Evolutionary conservation across 1,139 yeast genomes (phyloP).

Genomic region (Saccharomyces hybrid): DNA sequence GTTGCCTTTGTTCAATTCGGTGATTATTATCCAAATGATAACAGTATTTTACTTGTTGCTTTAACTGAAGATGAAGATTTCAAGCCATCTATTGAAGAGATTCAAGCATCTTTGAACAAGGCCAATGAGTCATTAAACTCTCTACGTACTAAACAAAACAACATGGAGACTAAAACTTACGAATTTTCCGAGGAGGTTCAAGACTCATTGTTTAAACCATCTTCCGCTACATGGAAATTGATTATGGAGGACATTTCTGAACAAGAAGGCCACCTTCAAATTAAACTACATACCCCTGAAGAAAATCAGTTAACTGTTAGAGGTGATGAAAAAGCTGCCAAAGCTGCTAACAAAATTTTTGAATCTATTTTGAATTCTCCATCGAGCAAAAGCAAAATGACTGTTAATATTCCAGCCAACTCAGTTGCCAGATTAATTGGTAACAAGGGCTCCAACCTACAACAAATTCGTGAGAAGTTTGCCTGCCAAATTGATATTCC

Average conservation of each 20-base stretch:
- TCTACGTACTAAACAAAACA: slow-evolving; percentile 52
- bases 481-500: slow-evolving; percentile 71
- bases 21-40: slow-evolving; percentile 34
- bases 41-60: slow-evolving; percentile 42
- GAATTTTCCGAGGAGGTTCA: slow-evolving; percentile 51
- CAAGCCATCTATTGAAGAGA: slow-evolving; percentile 44
- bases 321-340: slow-evolving; percentile 30
- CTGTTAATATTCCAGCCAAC: slow-evolving; percentile 55
- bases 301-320: slow-evolving; percentile 26
- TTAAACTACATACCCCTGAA: slow-evolving; percentile 27
- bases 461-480: slow-evolving; percentile 64
- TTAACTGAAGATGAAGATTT: slow-evolving; percentile 43
- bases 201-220: slow-evolving; percentile 39
- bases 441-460: slow-evolving; percentile 70
- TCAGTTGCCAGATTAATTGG: slow-evolving; percentile 81
- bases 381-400: slow-evolving; percentile 29
- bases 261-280: slow-evolving; percentile 43
- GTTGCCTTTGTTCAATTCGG: slow-evolving; percentile 53
- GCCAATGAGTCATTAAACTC: slow-evolving; percentile 46
- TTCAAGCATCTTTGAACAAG: slow-evolving; percentile 38
- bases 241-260: slow-evolving; percentile 35
- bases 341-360: slow-evolving; percentile 21
- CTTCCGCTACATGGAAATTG: slow-evolving; percentile 25
- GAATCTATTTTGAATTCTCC: slow-evolving; percentile 21
- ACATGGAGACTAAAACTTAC: slow-evolving; percentile 46